phyloP scores from a whole-genome alignment of 1,284 basidiomycete species.

The Melampsora americana region DNA sequence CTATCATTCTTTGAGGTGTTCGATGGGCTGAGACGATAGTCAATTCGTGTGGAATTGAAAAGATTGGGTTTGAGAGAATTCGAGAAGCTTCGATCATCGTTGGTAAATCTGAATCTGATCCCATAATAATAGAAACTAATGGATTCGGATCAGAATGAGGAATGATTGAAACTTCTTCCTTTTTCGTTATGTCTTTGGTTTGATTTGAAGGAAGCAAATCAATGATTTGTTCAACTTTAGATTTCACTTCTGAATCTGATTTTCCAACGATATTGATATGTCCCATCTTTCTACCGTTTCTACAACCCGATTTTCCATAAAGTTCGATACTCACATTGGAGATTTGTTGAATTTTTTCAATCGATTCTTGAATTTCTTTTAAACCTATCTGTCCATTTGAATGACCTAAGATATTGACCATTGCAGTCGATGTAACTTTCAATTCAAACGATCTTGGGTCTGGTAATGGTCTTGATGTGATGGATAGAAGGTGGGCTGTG shows the following conservation, averaged over 20 bases:
- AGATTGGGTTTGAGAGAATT: slow-evolving; percentile 67
- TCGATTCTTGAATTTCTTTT: slow-evolving; percentile 63
- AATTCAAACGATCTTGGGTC: slow-evolving; percentile 66
- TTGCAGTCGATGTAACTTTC: slow-evolving; percentile 79
- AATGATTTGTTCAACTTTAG: slow-evolving; percentile 69
- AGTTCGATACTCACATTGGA: slow-evolving; percentile 81
- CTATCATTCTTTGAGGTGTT: slow-evolving; percentile 80
- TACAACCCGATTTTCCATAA: slow-evolving; percentile 86
- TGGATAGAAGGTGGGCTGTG: slow-evolving; percentile 96
- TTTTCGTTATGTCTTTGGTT: slow-evolving; percentile 49
- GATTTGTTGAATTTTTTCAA: slow-evolving; percentile 62
- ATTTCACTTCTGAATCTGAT: slow-evolving; percentile 72
- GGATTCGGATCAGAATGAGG: slow-evolving; percentile 64
- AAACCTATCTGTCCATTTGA: slow-evolving; percentile 59
- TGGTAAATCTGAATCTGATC: slow-evolving; percentile 94
- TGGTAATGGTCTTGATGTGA: slow-evolving; percentile 83
- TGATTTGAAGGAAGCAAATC: slow-evolving; percentile 51
- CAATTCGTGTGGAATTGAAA: slow-evolving; percentile 83
- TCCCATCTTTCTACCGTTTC: slow-evolving; percentile 94
- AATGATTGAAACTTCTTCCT: neutral
- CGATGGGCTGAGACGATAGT: slow-evolving; percentile 95
- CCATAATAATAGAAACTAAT: slow-evolving; percentile 94
- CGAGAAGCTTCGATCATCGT: slow-evolving; percentile 85
- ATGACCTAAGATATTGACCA: slow-evolving; percentile 90
- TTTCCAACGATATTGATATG: slow-evolving; percentile 87